phyloP scores from a whole-genome alignment of 441 rosid genomes.

The Populus tomentosa region DNA sequence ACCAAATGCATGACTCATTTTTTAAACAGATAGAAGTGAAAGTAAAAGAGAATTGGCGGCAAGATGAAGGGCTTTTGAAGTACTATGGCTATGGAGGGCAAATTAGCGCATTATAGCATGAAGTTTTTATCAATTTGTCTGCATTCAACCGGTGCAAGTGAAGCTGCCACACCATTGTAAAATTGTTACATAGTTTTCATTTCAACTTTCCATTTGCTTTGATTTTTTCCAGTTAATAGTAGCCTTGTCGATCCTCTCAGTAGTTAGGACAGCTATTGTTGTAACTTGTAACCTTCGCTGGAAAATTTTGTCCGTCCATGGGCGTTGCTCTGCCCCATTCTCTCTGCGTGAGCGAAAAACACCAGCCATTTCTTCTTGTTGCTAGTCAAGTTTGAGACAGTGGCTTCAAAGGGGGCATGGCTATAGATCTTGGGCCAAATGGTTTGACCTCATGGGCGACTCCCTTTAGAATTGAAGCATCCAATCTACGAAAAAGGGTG shows the following conservation, averaged over 20 bases:
- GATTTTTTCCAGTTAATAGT: not conserved
- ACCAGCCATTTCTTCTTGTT: too few relatives aligned
- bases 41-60: constrained; percentile 94
- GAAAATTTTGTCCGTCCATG: not conserved
- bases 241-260: not conserved
- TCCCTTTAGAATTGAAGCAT: too few relatives aligned
- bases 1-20: not conserved
- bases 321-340: not conserved
- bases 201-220: not conserved
- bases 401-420: too few relatives aligned
- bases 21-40: constrained; percentile 69
- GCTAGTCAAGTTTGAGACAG: too few relatives aligned
- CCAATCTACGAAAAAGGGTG: too few relatives aligned
- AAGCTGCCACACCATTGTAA: not conserved
- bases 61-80: constrained; percentile 82
- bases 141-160: not conserved
- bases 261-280: not conserved
- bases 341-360: not conserved
- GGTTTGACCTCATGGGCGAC: too few relatives aligned
- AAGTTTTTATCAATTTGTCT: not conserved
- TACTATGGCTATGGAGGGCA: constrained; percentile 86
- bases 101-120: constrained; percentile 48
- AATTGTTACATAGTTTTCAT: not conserved
- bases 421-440: too few relatives aligned
- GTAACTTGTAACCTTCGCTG: not conserved